Conservation (phyloP, 768 basidiomycete genomes). For the Pleurotus pulmonarius region DNA sequence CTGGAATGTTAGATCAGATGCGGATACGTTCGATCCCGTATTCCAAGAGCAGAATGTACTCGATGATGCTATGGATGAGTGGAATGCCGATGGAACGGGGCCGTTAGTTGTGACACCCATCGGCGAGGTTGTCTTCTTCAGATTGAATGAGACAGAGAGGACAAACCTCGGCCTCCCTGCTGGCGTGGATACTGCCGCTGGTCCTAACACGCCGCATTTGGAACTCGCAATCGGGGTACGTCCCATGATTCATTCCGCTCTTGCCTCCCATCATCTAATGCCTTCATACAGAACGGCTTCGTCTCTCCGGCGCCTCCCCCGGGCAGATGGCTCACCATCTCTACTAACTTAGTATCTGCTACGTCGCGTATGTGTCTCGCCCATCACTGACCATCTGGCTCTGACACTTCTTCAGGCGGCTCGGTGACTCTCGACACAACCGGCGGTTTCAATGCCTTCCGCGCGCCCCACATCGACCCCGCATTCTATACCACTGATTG, state of each 20-base stretch:
- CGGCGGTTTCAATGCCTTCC: neutral
- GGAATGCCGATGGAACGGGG: constrained; percentile 13
- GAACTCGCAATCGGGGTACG: constrained; percentile 29
- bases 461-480: constrained; percentile 37
- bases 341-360: neutral
- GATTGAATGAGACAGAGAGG: constrained; percentile 9
- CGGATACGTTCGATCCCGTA: neutral
- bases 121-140: constrained; percentile 7
- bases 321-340: neutral
- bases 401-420: neutral
- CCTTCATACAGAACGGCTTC: neutral
- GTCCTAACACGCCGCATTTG: constrained; percentile 10
- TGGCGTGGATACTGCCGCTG: constrained; percentile 12
- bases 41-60: neutral
- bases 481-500: constrained; percentile 29
- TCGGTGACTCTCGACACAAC: neutral
- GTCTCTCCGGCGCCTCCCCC: neutral
- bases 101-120: constrained; percentile 5
- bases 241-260: too few relatives aligned
- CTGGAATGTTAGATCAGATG: neutral
- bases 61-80: constrained; percentile 10
- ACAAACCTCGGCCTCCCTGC: constrained; percentile 7
- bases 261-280: too few relatives aligned
- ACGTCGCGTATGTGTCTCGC: neutral
- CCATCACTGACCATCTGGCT: neutral